A percentile compares a stretch with the other conserved stretches of the same genome.
These are phyloP conservation scores for Fusarium illudens DNA, from an alignment of 2,329 filamentous ascomycete genomes.

Conservation along the genomic window DNA sequence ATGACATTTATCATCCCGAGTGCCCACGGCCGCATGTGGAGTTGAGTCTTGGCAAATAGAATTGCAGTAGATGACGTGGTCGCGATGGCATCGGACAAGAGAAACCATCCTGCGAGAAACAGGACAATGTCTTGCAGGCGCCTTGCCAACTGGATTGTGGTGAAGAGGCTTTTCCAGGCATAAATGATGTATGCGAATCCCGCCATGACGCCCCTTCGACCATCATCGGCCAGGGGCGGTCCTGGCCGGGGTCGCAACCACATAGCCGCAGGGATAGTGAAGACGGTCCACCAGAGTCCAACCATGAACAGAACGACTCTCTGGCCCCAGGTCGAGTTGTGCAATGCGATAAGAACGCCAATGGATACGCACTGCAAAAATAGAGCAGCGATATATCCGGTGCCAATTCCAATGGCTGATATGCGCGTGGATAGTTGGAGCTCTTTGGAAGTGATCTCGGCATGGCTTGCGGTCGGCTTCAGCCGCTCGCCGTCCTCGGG, in stretches of 20 bases:
- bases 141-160: constrained; percentile 79
- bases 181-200: constrained; percentile 79
- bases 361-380: constrained; percentile 86
- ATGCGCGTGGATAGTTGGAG: constrained; percentile 88
- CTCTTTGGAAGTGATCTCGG: constrained; percentile 68
- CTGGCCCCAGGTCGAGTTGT: constrained; percentile 84
- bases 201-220: constrained; percentile 47
- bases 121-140: constrained; percentile 76
- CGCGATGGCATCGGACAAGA: constrained; percentile 92
- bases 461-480: constrained; percentile 52
- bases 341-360: constrained; percentile 74
- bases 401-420: constrained; percentile 90
- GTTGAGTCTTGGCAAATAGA: constrained; percentile 91
- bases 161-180: constrained; percentile 87
- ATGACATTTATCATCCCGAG: constrained; percentile 95
- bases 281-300: constrained; percentile 91
- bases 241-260: constrained; percentile 91
- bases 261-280: constrained; percentile 86
- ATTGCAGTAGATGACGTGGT: constrained; percentile 95
- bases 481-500: constrained; percentile 47
- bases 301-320: constrained; percentile 87
- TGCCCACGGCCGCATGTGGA: constrained; percentile 88
- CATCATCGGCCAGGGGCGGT: constrained; percentile 70
- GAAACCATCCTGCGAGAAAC: constrained; percentile 90
- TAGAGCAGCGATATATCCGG: constrained; percentile 88